Evolutionary conservation across 2,329 filamentous ascomycete species (phyloP).

Genomic region (Trichoderma pleuroti): DNA sequence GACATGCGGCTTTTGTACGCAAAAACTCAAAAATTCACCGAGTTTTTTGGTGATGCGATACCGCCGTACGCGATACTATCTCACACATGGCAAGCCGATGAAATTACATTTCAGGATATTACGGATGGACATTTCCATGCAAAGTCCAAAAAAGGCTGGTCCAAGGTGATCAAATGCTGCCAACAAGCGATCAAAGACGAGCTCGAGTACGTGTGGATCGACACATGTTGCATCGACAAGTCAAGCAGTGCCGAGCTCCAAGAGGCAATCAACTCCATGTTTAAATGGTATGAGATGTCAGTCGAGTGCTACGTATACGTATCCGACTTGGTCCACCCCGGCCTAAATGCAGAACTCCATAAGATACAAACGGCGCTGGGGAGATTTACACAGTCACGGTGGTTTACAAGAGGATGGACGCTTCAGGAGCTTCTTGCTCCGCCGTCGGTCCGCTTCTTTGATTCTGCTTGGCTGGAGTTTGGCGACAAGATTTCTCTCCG

Average conservation of each 20-base stretch:
- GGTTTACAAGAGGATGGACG: background rate
- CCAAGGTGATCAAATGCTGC: background rate
- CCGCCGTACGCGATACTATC: background rate
- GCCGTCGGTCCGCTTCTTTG: background rate
- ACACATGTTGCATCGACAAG: background rate
- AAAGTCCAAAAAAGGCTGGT: background rate
- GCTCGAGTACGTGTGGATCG: background rate
- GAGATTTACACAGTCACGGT: background rate
- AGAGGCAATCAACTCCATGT: background rate
- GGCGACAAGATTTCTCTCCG: background rate
- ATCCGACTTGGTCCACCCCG: background rate
- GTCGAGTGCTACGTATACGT: background rate
- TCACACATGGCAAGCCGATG: background rate
- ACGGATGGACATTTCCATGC: background rate
- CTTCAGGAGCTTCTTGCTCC: background rate
- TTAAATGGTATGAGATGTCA: background rate
- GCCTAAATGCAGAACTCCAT: background rate
- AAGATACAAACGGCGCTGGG: background rate
- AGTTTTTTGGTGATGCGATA: background rate
- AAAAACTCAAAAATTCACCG: background rate
- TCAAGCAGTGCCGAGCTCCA: background rate
- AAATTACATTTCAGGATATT: background rate
- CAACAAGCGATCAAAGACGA: background rate
- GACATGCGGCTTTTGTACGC: background rate
- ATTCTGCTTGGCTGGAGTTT: background rate